Conservation (phyloP, 192 early-diverging fungal genomes). For the Gaertneriomyces semiglobifer region DNA sequence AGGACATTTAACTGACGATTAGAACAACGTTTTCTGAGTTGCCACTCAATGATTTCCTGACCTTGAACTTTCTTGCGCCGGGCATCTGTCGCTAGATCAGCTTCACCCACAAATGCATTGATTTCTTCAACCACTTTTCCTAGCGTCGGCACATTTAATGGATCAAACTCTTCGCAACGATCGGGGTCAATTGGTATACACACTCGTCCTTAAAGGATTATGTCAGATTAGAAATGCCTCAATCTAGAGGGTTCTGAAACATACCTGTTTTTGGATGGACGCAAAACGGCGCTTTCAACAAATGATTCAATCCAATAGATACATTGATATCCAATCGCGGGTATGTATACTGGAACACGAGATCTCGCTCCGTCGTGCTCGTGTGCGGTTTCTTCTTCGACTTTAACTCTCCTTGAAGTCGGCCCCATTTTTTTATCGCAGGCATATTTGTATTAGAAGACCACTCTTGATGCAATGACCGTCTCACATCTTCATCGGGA, state of each 20-base stretch:
- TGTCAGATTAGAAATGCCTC: constrained; percentile 1
- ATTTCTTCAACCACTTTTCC: constrained; percentile 63
- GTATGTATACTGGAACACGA: constrained; percentile 87
- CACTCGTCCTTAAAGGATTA: constrained; percentile 61
- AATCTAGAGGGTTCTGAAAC: not conserved
- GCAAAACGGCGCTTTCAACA: constrained; percentile 96
- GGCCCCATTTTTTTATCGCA: constrained; percentile 24
- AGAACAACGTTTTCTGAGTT: too few species aligned
- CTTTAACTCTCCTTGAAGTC: constrained; percentile 19
- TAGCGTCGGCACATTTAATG: constrained; percentile 73
- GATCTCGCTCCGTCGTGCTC: constrained; percentile 51
- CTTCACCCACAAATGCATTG: constrained; percentile 34
- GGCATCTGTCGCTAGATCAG: too few species aligned
- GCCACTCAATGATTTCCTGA: too few species aligned
- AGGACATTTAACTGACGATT: too few species aligned
- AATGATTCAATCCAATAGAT: constrained; percentile 83
- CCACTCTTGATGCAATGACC: constrained; percentile 25
- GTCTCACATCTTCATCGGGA: constrained; percentile 63
- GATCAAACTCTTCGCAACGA: constrained; percentile 79
- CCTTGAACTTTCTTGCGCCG: too few species aligned
- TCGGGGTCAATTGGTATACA: constrained; percentile 88
- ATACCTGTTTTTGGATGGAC: constrained; percentile 91
- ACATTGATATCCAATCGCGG: constrained; percentile 94
- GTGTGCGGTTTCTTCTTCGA: not conserved
- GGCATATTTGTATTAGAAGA: constrained; percentile 6